Evolutionary conservation across 1,139 yeast species (phyloP), one percentile per base, ranked within the genome.

Genomic region (Tardiomyces blankii): DNA sequence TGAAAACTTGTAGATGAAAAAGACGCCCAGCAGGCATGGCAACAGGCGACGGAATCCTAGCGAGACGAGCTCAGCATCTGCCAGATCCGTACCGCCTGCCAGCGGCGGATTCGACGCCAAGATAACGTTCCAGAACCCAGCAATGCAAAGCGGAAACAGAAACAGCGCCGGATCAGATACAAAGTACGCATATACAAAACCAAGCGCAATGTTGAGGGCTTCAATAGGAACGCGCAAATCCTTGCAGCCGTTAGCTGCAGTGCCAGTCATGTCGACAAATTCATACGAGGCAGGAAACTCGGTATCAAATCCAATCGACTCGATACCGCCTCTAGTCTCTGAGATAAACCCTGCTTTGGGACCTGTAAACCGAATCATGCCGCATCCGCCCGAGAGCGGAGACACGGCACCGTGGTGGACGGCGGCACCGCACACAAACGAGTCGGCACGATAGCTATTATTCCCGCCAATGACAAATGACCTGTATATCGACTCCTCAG

Each of bases 361-460:
- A 0, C 91, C 89, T 2, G 67, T 60, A 61, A 79, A 80, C 6
- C 78, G 67, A 5, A 87, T 54, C 42, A 76, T 67, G 0, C 88
- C 89, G 61, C 94, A 82, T 0, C 97, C 97, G 2, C 98, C 98
- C 50, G 67, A 67, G 40, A 72, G 60, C 19, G 91, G 82, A 1
- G 93, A 80, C 1, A 88, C 66, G 0, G 80, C 58, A 1, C 96
- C 96, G 2, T 89, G 81, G 61, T 89, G 96, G 2, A 84, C 77
- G 0, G 94, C 97, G 1, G 96, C 82, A 0, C 89, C 93, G 63
- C 98, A 91, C 0, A 91, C 80, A 58, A 70, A 88, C 0, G 95
- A 84, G 63, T 91, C 98, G 0, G 87, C 91, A 49, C 98, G 70
- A 58, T 87, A 91, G 0, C 88, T 51, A n/a, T 62, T 61, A 18